Evolutionary conservation across 1,139 yeast genomes (phyloP).

Genomic region (Kodamaea alishanica): DNA sequence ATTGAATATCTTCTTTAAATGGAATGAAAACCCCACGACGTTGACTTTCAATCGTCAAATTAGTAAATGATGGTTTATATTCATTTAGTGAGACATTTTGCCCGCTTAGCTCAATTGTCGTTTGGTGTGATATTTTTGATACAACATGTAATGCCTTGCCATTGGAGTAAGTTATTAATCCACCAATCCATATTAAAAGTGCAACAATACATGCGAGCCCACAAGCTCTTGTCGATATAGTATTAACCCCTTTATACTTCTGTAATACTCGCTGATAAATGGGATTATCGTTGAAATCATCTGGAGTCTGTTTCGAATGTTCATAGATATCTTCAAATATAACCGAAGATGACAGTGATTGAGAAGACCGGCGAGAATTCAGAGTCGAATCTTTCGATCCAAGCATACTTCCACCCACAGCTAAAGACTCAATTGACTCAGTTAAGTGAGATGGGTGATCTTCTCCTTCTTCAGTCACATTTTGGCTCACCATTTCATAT

Average conservation of each 20-base stretch:
- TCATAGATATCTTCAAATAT: slow-evolving; percentile 30
- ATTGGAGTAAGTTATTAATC: slow-evolving; percentile 31
- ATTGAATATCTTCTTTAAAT: slow-evolving; percentile 18
- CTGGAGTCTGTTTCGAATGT: slow-evolving; percentile 14
- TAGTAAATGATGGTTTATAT: slow-evolving; percentile 25
- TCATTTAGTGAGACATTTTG: slow-evolving; percentile 32
- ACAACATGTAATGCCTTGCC: slow-evolving; percentile 21
- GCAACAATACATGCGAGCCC: slow-evolving; percentile 4
- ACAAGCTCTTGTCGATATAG: slow-evolving; percentile 10
- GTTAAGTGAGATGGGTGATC: background rate
- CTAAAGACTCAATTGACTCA: background rate
- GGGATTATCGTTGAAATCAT: slow-evolving; percentile 26
- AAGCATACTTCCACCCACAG: no score
- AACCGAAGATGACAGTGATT: slow-evolving; percentile 22
- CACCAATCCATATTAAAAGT: slow-evolving; percentile 26
- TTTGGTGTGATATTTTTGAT: slow-evolving; percentile 25
- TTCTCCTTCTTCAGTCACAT: background rate
- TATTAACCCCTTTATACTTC: slow-evolving; percentile 17
- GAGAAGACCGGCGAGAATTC: slow-evolving; percentile 6
- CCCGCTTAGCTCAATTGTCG: slow-evolving; percentile 26
- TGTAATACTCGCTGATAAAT: slow-evolving; percentile 23
- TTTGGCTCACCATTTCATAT: slow-evolving; percentile 24
- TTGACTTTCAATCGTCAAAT: slow-evolving; percentile 28
- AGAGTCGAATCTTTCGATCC: background rate
- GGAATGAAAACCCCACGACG: slow-evolving; percentile 25